Base-by-base conservation (phyloP, 108 stramenopile species). In the Discostella stelligeroides region DNA sequence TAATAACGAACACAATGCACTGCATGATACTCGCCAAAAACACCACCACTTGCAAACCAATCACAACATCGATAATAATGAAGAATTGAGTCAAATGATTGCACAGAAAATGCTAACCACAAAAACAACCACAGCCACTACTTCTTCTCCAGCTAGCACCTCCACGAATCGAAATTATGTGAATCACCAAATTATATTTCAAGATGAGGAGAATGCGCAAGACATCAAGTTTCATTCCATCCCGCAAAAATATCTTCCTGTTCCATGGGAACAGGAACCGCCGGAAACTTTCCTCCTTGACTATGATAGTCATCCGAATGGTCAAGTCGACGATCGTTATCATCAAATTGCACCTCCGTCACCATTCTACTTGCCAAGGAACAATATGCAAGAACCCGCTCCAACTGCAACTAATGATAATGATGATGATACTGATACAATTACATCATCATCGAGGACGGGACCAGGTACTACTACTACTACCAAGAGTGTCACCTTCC, bases 401-500 rank as follows among this genome's bases (percentile, higher is more conserved):
- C 9, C 55, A 39, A 18, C 47, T 21, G n/a, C n/a, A n/a, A n/a
- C n/a, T n/a, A n/a, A n/a, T n/a, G n/a, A n/a, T n/a, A 13, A 45
- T 45, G 43, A 45, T 10, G 15, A n/a, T 9, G 2, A n/a, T n/a
- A 50, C 40, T n/a, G 10, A 41, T 41, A 21, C 46, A 43, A 28
- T 53, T 41, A 29, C 39, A 42, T 12, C 34, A 12, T 54, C 50
- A 25, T 1, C 23, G 0, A 67, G 8, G 25, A 55, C 7, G 54
- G 23, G 38, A 37, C 30, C 21, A 21, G 5, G 13, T 2, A 39
- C 40, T 23, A 37, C 40, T 12, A 23, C 60, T 1, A 30, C 60
- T 24, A 28, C 45, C 39, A 60, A 63, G 10, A 48, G 66, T 43
- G 73, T 75, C 1, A 57, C 66, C 48, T 75, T 75, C 21, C 17